phyloP scores from a whole-genome alignment of 148 eudicot genomes.

The Vaccinium vitisidaea region DNA sequence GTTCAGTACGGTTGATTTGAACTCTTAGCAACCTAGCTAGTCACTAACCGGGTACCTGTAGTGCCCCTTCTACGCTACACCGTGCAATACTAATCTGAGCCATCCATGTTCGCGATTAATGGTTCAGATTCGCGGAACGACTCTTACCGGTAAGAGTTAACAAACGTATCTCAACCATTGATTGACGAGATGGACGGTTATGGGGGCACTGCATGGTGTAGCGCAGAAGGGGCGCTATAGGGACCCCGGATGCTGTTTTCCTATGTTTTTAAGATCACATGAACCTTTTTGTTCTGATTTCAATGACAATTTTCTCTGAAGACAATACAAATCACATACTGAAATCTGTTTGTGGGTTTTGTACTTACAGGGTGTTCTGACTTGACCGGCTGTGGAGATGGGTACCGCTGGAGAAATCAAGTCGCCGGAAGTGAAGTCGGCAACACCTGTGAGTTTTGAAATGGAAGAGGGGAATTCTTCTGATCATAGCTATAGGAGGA shows the following conservation, averaged over 20 bases:
- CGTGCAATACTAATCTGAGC: too few relatives aligned
- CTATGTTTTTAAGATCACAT: too few relatives aligned
- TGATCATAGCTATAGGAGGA: constrained; percentile 25
- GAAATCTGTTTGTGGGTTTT: neutral
- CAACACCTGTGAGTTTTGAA: neutral
- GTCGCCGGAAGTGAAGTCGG: constrained; percentile 37
- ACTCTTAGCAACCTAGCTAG: neutral
- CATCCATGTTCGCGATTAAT: too few relatives aligned
- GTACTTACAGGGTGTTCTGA: neutral
- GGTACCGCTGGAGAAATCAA: constrained; percentile 44
- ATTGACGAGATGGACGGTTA: too few relatives aligned
- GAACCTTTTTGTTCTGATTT: neutral
- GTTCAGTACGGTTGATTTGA: neutral
- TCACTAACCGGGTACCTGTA: neutral
- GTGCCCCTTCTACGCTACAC: too few relatives aligned
- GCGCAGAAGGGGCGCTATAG: too few relatives aligned
- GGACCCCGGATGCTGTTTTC: too few relatives aligned
- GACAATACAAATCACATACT: neutral
- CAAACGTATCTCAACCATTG: too few relatives aligned
- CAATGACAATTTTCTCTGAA: neutral
- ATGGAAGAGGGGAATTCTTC: constrained; percentile 13
- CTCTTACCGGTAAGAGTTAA: too few relatives aligned
- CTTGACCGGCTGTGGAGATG: constrained; percentile 13
- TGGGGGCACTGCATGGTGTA: too few relatives aligned
- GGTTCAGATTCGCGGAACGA: too few relatives aligned